Evolutionary conservation across 2,329 filamentous ascomycete species (phyloP), one percentile per base, ranked within the genome.

Genomic region (Colletotrichum kahawae): DNA sequence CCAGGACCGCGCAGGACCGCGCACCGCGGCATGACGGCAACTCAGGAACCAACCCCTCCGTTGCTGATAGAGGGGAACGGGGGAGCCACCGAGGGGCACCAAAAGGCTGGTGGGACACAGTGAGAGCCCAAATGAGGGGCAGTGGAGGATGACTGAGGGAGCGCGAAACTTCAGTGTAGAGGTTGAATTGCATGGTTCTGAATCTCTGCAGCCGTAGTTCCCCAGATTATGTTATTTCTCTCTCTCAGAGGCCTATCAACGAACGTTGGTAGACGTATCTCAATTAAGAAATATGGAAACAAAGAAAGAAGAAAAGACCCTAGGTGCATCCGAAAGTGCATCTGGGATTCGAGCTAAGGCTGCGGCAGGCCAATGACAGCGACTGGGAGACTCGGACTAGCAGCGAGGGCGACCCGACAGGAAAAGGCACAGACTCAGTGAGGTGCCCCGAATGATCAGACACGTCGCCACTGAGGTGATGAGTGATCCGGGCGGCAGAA

Each of bases 31-130:
- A 34, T 69, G 36, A 69, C 67, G 67, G 67, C 57, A 60, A 60
- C 57, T 66, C 68, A 75, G 71, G 71, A 71, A 71, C 71, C 67
- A 71, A 56, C 54, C 71, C 71, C 71, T 71, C 71, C 71, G 68
- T 75, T 31, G 29, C 62, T 67, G 38, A 66, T 63, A 48, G 54
- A 67, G 54, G 67, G 67, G 59, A 43, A 36, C 6, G 12, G 34
- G 54, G 51, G 38, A 34, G 62, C 38, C 38, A 43, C 38, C 38
- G 18, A 43, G 18, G 38, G 27, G 36, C 27, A 51, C 24, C 21
- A 16, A 14, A 18, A 51, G 38, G n/a, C 16, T 21, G 38, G 43
- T 36, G 56, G 67, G 60, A 51, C 56, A 62, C 67, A 43, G 67
- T 69, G 12, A 69, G 34, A 48, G 65, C 27, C 31, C 13, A 21